Evolutionary conservation across 2,329 filamentous ascomycete genomes (phyloP), one percentile per base, ranked within the genome.

Genomic region (Penicillium sp.): DNA sequence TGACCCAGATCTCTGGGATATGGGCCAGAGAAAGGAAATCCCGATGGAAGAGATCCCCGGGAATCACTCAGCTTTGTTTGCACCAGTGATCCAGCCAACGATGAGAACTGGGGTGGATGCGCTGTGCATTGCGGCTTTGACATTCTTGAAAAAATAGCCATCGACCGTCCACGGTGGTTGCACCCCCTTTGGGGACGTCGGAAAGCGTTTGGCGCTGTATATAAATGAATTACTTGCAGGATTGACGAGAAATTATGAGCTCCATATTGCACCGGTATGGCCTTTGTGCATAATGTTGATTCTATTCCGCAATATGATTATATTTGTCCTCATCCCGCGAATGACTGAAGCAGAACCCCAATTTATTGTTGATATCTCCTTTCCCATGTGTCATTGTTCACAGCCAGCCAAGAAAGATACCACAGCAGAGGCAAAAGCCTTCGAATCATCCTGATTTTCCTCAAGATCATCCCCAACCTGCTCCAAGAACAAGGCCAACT

Each of bases 61-160:
- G 0, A 87, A 87, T 60, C 85, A 88, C 65, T 82, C 78, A 56
- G 78, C 82, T 0, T 75, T 78, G 51, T 88, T 87, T 70, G 80
- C 81, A 31, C 84, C 84, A 5, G 79, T 78, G 0, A 77, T 87
- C 25, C 78, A 82, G 66, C 84, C 84, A 8, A 87, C 84, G 0
- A 67, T 88, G 73, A 77, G 58, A 56, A 73, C 72, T 5, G 84
- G 80, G 0, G 71, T 80, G 3, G 79, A 84, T 69, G 81, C 80
- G 1, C 69, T 84, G 63, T 77, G 77, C 48, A 67, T 80, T 30
- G 79, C 75, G 22, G 81, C 81, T 6, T 72, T 85, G 73, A 80
- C 72, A 0, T 73, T 74, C 46, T 58, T 75, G 46, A 58, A 10
- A 30, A 62, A 66, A 28, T 58, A 59, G 33, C 30, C 11, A 44